Conservation (phyloP, 768 basidiomycete species). For the Heimioporus sp. region DNA sequence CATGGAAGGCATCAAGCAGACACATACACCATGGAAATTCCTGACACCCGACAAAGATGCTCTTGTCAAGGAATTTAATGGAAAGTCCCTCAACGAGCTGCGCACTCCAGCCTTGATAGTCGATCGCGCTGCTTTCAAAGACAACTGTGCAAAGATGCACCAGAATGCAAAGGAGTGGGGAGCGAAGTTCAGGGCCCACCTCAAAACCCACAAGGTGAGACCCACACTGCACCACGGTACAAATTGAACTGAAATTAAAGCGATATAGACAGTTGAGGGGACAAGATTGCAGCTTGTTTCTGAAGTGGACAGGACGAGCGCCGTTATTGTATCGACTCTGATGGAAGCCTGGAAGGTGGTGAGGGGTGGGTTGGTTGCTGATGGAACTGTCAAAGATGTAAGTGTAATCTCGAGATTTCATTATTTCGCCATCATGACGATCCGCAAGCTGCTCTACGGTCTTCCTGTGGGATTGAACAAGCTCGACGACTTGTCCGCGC, state of each 20-base stretch:
- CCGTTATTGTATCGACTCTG: conserved; percentile 78
- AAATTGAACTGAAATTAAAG: conserved; percentile 4
- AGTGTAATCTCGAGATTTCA: conserved; percentile 25
- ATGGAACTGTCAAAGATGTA: conserved; percentile 78
- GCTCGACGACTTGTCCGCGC: conserved; percentile 60
- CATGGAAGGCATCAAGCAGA: conserved; percentile 38
- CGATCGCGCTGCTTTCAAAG: conserved; percentile 67
- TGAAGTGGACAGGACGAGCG: conserved; percentile 47
- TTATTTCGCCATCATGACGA: conserved; percentile 3
- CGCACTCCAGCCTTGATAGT: conserved; percentile 80
- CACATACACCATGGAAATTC: conserved; percentile 44
- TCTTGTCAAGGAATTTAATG: conserved; percentile 54
- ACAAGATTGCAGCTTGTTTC: conserved; percentile 66
- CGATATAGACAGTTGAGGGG: conserved; percentile 67
- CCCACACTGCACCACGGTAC: background rate
- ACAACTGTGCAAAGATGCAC: conserved; percentile 76
- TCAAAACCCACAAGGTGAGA: conserved; percentile 79
- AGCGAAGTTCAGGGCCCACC: conserved; percentile 74
- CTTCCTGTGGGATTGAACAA: conserved; percentile 72
- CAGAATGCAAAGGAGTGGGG: conserved; percentile 62
- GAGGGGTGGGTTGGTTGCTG: conserved; percentile 61
- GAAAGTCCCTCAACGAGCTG: conserved; percentile 52
- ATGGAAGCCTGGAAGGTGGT: conserved; percentile 81
- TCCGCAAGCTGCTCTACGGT: conserved; percentile 73
- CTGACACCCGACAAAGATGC: conserved; percentile 45